Conservation (phyloP, 306 rosid genomes). For the Vigna unguiculata region DNA sequence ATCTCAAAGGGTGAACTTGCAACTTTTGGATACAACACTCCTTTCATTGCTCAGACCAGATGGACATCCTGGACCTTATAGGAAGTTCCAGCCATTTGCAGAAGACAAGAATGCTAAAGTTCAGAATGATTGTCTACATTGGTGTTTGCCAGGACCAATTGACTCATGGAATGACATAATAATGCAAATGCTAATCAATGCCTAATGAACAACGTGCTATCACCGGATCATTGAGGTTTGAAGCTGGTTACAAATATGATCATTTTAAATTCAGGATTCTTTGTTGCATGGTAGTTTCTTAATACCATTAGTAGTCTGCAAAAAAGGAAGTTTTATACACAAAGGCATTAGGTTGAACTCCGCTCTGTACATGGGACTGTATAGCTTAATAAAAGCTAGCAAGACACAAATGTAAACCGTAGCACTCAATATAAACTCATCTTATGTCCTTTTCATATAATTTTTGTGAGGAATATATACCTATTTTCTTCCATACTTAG, state of each 20-base stretch:
- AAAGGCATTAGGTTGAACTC: constrained; percentile 23
- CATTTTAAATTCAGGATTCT: constrained; percentile 16
- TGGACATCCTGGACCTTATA: constrained; percentile 90
- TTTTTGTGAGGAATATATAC: constrained; percentile 1
- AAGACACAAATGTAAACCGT: constrained; percentile 27
- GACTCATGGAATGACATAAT: constrained; percentile 91
- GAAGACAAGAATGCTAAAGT: constrained; percentile 52
- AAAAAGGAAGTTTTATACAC: constrained; percentile 17
- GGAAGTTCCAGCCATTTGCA: constrained; percentile 85
- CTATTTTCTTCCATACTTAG: background rate
- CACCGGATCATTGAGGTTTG: background rate
- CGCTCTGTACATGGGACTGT: constrained; percentile 39
- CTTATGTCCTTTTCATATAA: constrained; percentile 11
- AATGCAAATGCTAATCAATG: constrained; percentile 72
- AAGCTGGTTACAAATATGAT: constrained; percentile 23
- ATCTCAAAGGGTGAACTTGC: constrained; percentile 47
- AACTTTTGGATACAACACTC: constrained; percentile 71
- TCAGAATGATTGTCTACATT: constrained; percentile 56
- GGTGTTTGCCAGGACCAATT: constrained; percentile 94
- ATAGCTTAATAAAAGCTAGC: constrained; percentile 40
- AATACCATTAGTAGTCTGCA: constrained; percentile 6
- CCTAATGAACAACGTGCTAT: constrained; percentile 12
- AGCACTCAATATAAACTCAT: constrained; percentile 15
- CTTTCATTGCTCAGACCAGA: constrained; percentile 86
- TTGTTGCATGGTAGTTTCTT: constrained; percentile 23